phyloP scores from a whole-genome alignment of 352 stramenopile species.

The Globisporangium barbulae region DNA sequence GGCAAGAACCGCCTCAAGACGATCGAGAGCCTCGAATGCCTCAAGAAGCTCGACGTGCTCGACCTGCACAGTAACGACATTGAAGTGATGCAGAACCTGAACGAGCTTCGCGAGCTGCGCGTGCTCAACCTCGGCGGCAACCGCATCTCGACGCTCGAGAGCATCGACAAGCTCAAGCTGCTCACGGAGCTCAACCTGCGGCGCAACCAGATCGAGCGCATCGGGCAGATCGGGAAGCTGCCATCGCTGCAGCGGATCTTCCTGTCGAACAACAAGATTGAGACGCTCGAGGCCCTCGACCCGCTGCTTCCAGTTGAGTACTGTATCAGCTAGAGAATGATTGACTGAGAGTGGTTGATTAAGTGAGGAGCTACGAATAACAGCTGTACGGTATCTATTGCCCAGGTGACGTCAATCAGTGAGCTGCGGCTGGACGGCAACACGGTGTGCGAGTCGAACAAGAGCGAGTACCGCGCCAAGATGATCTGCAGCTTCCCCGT shows the following conservation, averaged over 20 bases:
- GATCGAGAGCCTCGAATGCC: conserved; percentile 83
- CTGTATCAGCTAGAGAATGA: neutral
- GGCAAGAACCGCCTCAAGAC: conserved; percentile 81
- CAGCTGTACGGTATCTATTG: neutral
- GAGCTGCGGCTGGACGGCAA: conserved; percentile 90
- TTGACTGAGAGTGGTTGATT: neutral
- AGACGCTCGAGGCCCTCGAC: conserved; percentile 62
- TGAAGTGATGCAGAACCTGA: conserved; percentile 81
- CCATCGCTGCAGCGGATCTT: conserved; percentile 86
- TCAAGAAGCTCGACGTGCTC: conserved; percentile 90
- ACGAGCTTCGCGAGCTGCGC: conserved; percentile 78
- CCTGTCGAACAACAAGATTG: conserved; percentile 89
- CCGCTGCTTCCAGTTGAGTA: conserved; percentile 57
- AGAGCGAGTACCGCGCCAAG: conserved; percentile 52
- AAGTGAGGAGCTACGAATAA: neutral
- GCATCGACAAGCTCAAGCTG: conserved; percentile 69
- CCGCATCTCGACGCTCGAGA: conserved; percentile 67
- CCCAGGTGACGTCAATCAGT: conserved; percentile 55
- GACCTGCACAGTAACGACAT: conserved; percentile 93
- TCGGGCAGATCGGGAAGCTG: conserved; percentile 59
- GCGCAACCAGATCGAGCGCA: conserved; percentile 69
- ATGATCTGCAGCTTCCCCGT: conserved; percentile 73
- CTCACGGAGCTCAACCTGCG: conserved; percentile 91
- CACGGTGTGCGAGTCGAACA: conserved; percentile 42
- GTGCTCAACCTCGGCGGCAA: conserved; percentile 92